Conservation (phyloP, 345 rosid genomes). For the Xanthoceras sorbifolium region DNA sequence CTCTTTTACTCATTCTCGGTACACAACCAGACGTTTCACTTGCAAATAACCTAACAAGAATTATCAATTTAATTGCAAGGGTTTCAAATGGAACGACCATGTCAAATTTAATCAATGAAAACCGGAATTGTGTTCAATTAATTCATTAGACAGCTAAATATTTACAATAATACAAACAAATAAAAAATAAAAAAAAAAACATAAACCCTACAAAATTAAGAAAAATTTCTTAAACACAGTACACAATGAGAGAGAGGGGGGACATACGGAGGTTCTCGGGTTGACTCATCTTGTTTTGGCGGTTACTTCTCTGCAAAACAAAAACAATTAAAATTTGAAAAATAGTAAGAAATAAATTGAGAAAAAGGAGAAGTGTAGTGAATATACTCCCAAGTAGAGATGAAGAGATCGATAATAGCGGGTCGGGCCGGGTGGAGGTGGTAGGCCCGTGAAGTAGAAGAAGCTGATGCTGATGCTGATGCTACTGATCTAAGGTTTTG, state of each 20-base stretch:
- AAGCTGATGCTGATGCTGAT: constrained; percentile 27
- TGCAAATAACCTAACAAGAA: not conserved
- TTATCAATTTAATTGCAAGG: not conserved
- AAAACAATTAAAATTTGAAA: not conserved
- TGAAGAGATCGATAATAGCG: constrained; percentile 83
- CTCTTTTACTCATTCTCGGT: not conserved
- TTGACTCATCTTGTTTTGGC: constrained; percentile 74
- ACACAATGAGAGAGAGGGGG: not conserved
- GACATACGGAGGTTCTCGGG: constrained; percentile 78
- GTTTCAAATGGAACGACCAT: not conserved
- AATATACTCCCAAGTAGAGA: constrained; percentile 77
- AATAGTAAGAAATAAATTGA: not conserved
- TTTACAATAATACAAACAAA: not conserved
- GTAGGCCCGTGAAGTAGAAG: constrained; percentile 54
- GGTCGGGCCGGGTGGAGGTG: constrained; percentile 78
- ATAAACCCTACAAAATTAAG: constrained; percentile 3
- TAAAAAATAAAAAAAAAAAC: not conserved
- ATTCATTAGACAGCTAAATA: not conserved
- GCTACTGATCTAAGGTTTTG: constrained; percentile 67
- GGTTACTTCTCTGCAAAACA: constrained; percentile 60
- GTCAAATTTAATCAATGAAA: not conserved
- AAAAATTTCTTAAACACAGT: not conserved
- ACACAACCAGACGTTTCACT: not conserved
- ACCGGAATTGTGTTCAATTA: not conserved
- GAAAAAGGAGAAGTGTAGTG: not conserved